Conservation (phyloP, 1,139 yeast species). For the Torulaspora pretoriensis region DNA sequence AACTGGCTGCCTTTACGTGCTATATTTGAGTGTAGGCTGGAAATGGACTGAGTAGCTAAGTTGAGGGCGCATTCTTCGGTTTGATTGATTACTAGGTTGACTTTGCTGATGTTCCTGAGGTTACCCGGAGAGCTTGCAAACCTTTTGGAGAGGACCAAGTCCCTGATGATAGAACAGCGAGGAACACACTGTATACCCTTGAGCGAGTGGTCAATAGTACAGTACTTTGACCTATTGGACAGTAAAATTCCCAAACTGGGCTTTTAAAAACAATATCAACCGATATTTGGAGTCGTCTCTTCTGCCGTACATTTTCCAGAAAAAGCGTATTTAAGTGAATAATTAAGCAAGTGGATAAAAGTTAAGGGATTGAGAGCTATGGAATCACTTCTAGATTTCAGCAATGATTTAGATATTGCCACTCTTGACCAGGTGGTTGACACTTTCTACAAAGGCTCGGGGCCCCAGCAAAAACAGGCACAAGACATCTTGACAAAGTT, state of each 20-base stretch:
- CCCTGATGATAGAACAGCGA: conserved; percentile 2
- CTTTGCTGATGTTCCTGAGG: neutral
- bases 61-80: too few relatives aligned
- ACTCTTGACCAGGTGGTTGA: conserved; percentile 81
- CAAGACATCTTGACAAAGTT: conserved; percentile 79
- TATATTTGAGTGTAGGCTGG: too few relatives aligned
- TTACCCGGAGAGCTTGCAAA: conserved; percentile 6
- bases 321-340: neutral
- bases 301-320: neutral
- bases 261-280: neutral
- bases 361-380: conserved; percentile 38
- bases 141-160: conserved; percentile 1
- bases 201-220: neutral
- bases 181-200: neutral
- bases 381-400: conserved; percentile 88
- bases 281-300: neutral
- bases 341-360: conserved; percentile 1
- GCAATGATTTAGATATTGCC: conserved; percentile 73
- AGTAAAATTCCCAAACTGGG: neutral
- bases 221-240: neutral
- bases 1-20: too few relatives aligned
- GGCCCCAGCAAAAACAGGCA: conserved; percentile 76
- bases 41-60: too few relatives aligned
- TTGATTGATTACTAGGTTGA: too few relatives aligned
- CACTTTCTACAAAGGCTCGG: conserved; percentile 81